Base-by-base conservation (phyloP, 1,284 basidiomycete species). In the Ganoderma boninense region DNA sequence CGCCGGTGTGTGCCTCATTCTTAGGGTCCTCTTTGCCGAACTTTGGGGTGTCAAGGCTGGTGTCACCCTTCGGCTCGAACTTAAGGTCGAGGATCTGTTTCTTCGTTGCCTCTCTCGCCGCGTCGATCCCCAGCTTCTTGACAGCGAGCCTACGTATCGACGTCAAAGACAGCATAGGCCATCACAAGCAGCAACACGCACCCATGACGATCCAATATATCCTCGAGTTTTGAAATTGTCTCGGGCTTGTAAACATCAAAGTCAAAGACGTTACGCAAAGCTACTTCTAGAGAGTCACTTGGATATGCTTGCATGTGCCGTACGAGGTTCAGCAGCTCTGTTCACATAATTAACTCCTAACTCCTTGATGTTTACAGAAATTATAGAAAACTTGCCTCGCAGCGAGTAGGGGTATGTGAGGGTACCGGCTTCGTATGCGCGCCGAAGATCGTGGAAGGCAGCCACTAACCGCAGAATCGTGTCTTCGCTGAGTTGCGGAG, bases 201-300 rank as follows among this genome's bases (percentile, higher is more conserved):
- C 89, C 89, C 90, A 74, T 91, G 88, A 68, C 86, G 86, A 60
- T 87, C 81, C 32, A 92, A 78, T 29, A 91, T 88, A 32, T 87
- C 83, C 1, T 82, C 84, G 20, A 92, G 80, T 74, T 87, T 88
- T 60, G 90, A 87, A 52, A 90, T 89, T 6, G 88, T 89, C 69
- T 90, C 89, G 0, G 87, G 87, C 73, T 86, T 88, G 76, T 89
- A 89, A 10, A 91, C 84, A 74, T 92, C 90, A 71, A 91, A 92
- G 76, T 92, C 90, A 73, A 92, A 92, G 10, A 91, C 83, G 72
- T 91, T 92, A 18, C 90, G 83, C 14, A 92, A 78, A 4, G 86
- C 85, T 44, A 84, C 82, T 44, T 87, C 89, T 8, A 91, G 79
- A 0, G 86, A 79, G 75, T 91, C 90, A 32, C 81, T 78, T 0